Conservation (phyloP, 2,329 filamentous ascomycete species). For the Microcyclospora tardicrescens region DNA sequence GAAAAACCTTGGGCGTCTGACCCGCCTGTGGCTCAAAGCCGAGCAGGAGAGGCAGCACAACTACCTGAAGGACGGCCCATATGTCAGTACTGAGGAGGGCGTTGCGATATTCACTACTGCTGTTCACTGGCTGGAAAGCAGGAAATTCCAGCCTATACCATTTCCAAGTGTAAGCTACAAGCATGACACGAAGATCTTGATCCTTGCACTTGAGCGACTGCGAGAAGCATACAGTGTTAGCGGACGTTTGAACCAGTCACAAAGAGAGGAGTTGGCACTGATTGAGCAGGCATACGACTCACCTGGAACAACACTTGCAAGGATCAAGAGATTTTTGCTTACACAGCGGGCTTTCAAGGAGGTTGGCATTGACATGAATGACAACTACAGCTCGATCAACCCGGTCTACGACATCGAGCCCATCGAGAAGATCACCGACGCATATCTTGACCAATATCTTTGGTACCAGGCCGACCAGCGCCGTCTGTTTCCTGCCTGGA, state of each 20-base stretch:
- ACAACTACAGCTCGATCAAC: slow-evolving; percentile 98
- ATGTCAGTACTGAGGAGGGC: slow-evolving; percentile 94
- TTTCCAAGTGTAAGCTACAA: slow-evolving; percentile 99
- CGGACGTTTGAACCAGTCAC: slow-evolving; percentile 89
- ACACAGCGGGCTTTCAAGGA: slow-evolving; percentile 98
- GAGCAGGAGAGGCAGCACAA: slow-evolving; percentile 98
- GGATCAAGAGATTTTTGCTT: slow-evolving; percentile 93
- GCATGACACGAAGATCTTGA: slow-evolving; percentile 97
- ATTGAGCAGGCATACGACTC: slow-evolving; percentile 99
- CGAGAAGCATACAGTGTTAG: slow-evolving; percentile 97
- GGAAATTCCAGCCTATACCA: slow-evolving; percentile 96
- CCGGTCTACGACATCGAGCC: slow-evolving; percentile 98
- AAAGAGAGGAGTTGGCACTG: slow-evolving; percentile 87
- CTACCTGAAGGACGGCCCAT: slow-evolving; percentile 97
- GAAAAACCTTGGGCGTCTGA: slow-evolving; percentile 93
- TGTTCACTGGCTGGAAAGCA: slow-evolving; percentile 95
- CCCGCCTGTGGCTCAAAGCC: slow-evolving; percentile 90
- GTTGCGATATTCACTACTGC: slow-evolving; percentile 98
- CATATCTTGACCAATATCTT: slow-evolving; percentile 93
- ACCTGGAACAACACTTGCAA: slow-evolving; percentile 84
- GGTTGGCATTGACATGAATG: slow-evolving; percentile 99
- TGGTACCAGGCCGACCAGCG: slow-evolving; percentile 99
- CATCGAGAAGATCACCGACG: slow-evolving; percentile 98
- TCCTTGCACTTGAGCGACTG: slow-evolving; percentile 81
- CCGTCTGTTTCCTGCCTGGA: slow-evolving; percentile 95